phyloP scores from a whole-genome alignment of 345 rosid species.

The Capsella bursapastoris region DNA sequence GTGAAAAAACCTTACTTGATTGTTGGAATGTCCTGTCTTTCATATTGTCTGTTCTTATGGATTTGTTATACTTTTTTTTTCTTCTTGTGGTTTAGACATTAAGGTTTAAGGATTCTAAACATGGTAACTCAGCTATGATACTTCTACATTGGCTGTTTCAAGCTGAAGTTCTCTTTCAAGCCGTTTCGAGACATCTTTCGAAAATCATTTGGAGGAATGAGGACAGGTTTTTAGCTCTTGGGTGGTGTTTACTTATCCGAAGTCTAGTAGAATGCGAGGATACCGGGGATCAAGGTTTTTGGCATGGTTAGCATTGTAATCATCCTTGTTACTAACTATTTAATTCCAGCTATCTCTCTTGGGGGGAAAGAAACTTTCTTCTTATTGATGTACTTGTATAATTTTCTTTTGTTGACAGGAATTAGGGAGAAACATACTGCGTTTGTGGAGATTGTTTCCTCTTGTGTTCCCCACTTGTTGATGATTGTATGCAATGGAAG shows the following conservation, averaged over 20 bases:
- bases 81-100: constrained; percentile 52
- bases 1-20: neutral
- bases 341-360: neutral
- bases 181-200: constrained; percentile 52
- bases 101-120: constrained; percentile 60
- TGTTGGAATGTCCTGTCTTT: neutral
- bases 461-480: constrained; percentile 56
- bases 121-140: constrained; percentile 56
- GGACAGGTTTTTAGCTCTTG: constrained; percentile 71
- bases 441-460: constrained; percentile 62
- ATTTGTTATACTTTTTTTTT: neutral
- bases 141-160: constrained; percentile 73
- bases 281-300: constrained; percentile 47
- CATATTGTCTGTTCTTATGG: constrained; percentile 14
- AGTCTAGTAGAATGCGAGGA: constrained; percentile 61
- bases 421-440: constrained; percentile 61
- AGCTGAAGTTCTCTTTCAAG: constrained; percentile 66
- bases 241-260: constrained; percentile 85
- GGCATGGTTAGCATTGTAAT: constrained; percentile 55
- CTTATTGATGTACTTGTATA: neutral
- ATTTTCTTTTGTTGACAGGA: constrained; percentile 50
- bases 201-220: constrained; percentile 58
- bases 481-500: constrained; percentile 62
- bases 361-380: neutral
- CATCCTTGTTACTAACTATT: constrained; percentile 15